A percentile compares a stretch with the other conserved stretches of the same genome.
Conservation (phyloP, 2,329 filamentous ascomycete genomes). For the Diplocarpon mali region DNA sequence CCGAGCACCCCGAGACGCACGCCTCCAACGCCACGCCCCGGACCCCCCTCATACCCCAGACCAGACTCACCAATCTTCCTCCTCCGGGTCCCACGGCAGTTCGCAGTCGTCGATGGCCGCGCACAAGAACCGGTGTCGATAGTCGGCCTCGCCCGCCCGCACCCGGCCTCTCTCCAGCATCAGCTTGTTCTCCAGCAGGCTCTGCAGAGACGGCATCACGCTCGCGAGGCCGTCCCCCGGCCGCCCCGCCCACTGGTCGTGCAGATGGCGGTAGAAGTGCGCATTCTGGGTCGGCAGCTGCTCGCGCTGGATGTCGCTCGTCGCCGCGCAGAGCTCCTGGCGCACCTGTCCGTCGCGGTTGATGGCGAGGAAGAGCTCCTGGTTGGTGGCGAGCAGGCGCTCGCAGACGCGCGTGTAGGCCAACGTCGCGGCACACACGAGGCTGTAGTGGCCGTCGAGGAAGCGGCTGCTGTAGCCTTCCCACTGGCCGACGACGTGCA, state of each 20-base stretch:
- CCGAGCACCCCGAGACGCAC: too few relatives aligned
- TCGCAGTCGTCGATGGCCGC: conserved; percentile 7
- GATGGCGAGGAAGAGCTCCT: conserved; percentile 3
- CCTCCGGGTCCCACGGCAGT: conserved; percentile 8
- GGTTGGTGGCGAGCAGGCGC: conserved; percentile 2
- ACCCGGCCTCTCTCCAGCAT: conserved; percentile 3
- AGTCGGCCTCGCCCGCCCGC: conserved; percentile 1
- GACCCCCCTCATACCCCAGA: too few relatives aligned
- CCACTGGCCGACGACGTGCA: conserved; percentile 9
- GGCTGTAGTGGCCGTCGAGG: conserved; percentile 1
- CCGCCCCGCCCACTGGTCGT: neutral
- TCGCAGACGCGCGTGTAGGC: conserved; percentile 7
- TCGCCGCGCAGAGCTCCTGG: neutral
- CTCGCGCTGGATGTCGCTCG: neutral
- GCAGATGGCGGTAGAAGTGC: conserved; percentile 3
- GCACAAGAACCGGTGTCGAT: conserved; percentile 6
- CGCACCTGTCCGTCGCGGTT: neutral
- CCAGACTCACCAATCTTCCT: conserved; percentile 6
- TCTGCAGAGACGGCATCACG: neutral
- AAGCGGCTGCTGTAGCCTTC: conserved; percentile 1
- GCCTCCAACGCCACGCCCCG: too few relatives aligned
- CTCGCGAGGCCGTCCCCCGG: neutral
- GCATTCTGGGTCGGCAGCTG: conserved; percentile 2
- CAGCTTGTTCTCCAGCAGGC: conserved; percentile 6
- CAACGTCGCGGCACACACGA: conserved; percentile 1